Base-by-base conservation (phyloP, 495 filamentous ascomycete species). In the Bryoglossum gracile region DNA sequence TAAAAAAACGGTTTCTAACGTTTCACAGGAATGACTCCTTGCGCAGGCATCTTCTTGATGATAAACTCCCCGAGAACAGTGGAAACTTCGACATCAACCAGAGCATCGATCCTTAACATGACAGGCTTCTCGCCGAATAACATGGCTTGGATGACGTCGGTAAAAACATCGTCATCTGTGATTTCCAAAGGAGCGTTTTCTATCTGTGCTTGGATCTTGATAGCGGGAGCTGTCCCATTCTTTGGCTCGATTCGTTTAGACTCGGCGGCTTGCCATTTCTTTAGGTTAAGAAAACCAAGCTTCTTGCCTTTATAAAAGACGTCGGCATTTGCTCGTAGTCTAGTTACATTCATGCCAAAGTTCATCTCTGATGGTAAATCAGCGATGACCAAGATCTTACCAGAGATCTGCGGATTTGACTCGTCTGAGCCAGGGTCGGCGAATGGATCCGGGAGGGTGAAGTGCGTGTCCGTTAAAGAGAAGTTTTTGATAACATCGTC, bases 21-120 rank as follows among this genome's bases (percentile, higher is more conserved):
- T 74, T 95, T 92, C 61, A 98, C 78, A 58, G 81, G 81, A 37
- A 98, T 79, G 54, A 82, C 76, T 34, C 92, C 91, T 66, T 90
- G 74, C 4, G 86, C 87, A 10, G 91, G 91, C 52, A 98, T 83
- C 35, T 78, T 76, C 61, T 82, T 87, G 45, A 98, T 66, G 17
- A 80, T 70, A 59, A 96, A 78, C 49, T 81, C 67, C 8, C 92
- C 92, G 37, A 98, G 71, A 13, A 80, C 78, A 8, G 87, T 94
- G 26, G 80, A 71, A 14, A 95, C 76, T 54, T 83, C 75, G 43
- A 88, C 84, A 62, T 95, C 88, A 46, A 95, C 87, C 38, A 76
- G 71, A n/a, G 92, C 89, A 57, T 83, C 71, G 42, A 97, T 74
- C 25, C 72, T 73, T 9, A 98, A 69, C 19, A 74, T 58, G 23